Conservation (phyloP, 2,329 filamentous ascomycete species). For the Colletotrichum coccodes region DNA sequence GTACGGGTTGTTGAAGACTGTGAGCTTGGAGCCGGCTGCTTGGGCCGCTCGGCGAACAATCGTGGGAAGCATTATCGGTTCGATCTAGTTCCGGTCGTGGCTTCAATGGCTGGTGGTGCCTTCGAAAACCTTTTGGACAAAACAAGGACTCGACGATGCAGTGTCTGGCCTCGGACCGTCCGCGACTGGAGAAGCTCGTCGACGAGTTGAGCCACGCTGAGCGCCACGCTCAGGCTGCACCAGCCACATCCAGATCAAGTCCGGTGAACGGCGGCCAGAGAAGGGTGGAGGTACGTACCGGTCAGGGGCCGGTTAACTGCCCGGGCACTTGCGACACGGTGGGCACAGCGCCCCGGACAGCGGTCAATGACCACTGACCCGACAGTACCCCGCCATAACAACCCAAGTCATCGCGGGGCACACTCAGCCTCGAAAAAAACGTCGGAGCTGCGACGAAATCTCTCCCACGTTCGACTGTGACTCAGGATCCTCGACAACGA, state of each 20-base stretch:
- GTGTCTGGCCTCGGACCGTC: background rate
- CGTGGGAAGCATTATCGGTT: conserved; percentile 46
- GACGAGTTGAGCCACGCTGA: background rate
- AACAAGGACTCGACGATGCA: background rate
- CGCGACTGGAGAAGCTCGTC: conserved; percentile 6
- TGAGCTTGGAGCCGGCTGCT: conserved; percentile 36
- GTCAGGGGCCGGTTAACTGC: background rate
- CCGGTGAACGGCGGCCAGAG: background rate
- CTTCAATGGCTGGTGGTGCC: background rate
- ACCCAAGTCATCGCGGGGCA: conserved; percentile 32
- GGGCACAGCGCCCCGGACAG: conserved; percentile 9
- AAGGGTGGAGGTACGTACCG: background rate
- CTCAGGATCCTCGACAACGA: conserved; percentile 23
- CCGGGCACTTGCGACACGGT: background rate
- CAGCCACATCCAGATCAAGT: background rate
- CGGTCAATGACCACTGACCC: conserved; percentile 20
- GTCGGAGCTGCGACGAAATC: conserved; percentile 31
- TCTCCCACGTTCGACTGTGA: conserved; percentile 26
- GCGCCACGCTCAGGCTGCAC: background rate
- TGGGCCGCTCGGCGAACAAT: conserved; percentile 40
- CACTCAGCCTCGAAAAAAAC: conserved; percentile 35
- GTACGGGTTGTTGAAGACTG: conserved; percentile 65
- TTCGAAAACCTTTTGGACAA: background rate
- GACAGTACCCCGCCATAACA: conserved; percentile 32
- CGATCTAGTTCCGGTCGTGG: background rate